These are phyloP conservation scores for Xylariales sp. DNA, from an alignment of 2,329 filamentous ascomycete species.

Conservation along the genomic window DNA sequence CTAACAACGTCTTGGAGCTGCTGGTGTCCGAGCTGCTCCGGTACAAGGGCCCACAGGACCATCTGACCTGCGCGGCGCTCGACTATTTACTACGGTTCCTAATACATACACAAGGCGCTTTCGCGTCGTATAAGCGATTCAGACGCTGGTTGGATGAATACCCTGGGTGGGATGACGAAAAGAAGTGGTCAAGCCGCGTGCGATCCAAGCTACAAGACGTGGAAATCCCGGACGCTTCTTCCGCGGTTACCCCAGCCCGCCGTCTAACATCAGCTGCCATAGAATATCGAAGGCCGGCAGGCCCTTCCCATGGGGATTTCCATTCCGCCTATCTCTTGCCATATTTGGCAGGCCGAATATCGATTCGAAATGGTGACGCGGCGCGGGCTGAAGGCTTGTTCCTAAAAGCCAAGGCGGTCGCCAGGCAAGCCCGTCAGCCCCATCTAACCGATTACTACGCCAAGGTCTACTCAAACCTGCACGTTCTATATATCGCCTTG, in stretches of 20 bases:
- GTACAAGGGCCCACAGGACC: slow-evolving; percentile 36
- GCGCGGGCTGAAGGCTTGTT: slow-evolving; percentile 37
- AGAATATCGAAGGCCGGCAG: slow-evolving; percentile 26
- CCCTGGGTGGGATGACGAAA: slow-evolving; percentile 33
- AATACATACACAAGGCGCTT: slow-evolving; percentile 34
- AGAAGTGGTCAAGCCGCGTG: slow-evolving; percentile 26
- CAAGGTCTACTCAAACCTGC: slow-evolving; percentile 35
- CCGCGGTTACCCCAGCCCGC: not conserved
- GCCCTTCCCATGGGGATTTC: not conserved
- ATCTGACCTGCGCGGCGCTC: slow-evolving; percentile 39
- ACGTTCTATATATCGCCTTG: slow-evolving; percentile 35
- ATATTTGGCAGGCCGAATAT: slow-evolving; percentile 37
- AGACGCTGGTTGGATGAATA: slow-evolving; percentile 31
- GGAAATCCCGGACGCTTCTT: not conserved
- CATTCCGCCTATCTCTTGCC: slow-evolving; percentile 35
- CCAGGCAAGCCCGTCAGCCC: slow-evolving; percentile 16
- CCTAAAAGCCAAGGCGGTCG: slow-evolving; percentile 30
- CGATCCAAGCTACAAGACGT: slow-evolving; percentile 22
- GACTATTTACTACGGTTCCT: slow-evolving; percentile 38
- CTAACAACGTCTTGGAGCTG: slow-evolving; percentile 35
- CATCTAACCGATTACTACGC: slow-evolving; percentile 27
- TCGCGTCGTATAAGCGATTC: slow-evolving; percentile 32
- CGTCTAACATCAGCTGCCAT: slow-evolving; percentile 18
- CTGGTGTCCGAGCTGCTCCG: slow-evolving; percentile 36
- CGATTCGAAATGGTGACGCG: slow-evolving; percentile 34